Percentiles rank a stretch among this genome's conserved stretches.
Conservation (phyloP, 495 filamentous ascomycete genomes). For the Penicillium canariense region DNA sequence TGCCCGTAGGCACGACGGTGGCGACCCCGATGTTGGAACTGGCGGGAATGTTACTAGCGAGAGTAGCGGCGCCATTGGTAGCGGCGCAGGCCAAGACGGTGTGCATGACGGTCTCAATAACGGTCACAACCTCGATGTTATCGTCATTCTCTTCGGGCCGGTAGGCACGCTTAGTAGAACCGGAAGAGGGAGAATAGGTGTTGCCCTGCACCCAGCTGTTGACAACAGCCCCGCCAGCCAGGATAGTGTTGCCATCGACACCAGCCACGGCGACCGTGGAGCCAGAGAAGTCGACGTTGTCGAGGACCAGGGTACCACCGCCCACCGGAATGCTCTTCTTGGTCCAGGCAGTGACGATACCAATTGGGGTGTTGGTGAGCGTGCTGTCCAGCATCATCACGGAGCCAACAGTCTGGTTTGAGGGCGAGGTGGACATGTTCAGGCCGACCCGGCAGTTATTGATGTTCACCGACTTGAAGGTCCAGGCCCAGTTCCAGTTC, state of each 20-base stretch:
- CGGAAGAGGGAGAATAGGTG: conserved; percentile 50
- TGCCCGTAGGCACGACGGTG: conserved; percentile 6
- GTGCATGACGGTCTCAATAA: conserved; percentile 28
- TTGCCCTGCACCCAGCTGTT: conserved; percentile 73
- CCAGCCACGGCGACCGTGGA: conserved; percentile 53
- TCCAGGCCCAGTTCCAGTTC: conserved; percentile 97
- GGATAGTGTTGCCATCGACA: conserved; percentile 53
- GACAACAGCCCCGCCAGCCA: conserved; percentile 69
- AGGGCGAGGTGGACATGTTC: conserved; percentile 69
- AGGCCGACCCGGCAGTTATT: conserved; percentile 77
- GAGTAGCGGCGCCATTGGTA: conserved; percentile 1
- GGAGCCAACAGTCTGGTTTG: conserved; percentile 71
- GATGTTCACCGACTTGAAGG: conserved; percentile 76
- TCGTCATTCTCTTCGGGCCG: conserved; percentile 2
- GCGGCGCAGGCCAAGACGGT: conserved; percentile 21
- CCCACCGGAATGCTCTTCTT: conserved; percentile 58
- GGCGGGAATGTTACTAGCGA: conserved; percentile 11
- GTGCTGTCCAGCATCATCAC: conserved; percentile 78
- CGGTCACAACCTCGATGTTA: conserved; percentile 22
- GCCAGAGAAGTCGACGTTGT: conserved; percentile 78
- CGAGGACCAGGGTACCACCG: conserved; percentile 76
- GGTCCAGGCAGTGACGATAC: conserved; percentile 69
- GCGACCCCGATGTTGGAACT: neutral
- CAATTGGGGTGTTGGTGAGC: conserved; percentile 69
- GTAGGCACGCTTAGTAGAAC: conserved; percentile 27